A percentile compares a stretch with the other conserved stretches of the same genome.
Evolutionary conservation across 2,329 filamentous ascomycete genomes (phyloP).

Genomic region (Fusarium duplospermum): DNA sequence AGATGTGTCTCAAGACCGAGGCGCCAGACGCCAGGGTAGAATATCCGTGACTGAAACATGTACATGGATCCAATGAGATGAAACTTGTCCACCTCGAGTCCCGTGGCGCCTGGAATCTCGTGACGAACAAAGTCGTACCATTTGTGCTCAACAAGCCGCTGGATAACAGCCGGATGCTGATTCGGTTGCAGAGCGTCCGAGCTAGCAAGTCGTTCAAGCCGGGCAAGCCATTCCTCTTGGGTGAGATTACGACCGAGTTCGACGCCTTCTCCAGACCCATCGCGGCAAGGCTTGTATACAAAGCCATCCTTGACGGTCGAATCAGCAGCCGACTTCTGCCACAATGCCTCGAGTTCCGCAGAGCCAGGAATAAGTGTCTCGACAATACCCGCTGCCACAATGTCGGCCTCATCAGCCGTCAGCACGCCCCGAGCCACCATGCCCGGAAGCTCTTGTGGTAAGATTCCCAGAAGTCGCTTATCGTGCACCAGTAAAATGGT

Average conservation of each 20-base stretch:
- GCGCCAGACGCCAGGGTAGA: background rate
- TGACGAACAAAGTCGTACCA: background rate
- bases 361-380: background rate
- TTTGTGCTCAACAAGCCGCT: background rate
- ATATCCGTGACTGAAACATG: background rate
- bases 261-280: background rate
- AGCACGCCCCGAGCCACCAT: background rate
- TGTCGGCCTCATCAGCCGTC: background rate
- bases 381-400: background rate
- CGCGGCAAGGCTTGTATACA: background rate
- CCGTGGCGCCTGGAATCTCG: background rate
- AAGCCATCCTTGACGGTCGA: background rate
- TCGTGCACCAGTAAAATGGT: background rate
- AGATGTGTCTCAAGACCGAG: background rate
- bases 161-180: background rate
- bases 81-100: background rate
- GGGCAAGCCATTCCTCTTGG: background rate
- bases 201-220: background rate
- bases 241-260: background rate
- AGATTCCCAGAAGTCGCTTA: background rate
- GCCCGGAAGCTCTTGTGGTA: background rate
- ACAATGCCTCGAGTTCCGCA: background rate
- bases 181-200: background rate
- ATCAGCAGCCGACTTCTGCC: background rate
- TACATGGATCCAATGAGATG: background rate